Conservation (phyloP, 805 yeast genomes). For the Myxozyma sirexii region DNA sequence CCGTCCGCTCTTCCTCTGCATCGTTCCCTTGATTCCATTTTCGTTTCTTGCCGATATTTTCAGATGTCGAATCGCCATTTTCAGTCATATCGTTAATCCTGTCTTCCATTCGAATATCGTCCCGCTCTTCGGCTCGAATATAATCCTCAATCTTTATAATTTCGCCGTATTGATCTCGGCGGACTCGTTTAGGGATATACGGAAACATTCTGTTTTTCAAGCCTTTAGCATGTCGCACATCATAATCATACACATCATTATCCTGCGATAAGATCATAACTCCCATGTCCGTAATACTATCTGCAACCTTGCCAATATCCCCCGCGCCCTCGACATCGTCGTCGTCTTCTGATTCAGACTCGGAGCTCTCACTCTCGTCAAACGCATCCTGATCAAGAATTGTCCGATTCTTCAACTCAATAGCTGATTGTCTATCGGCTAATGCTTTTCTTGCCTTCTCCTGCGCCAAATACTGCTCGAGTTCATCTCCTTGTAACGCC, state of each 20-base stretch:
- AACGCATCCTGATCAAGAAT: conserved; percentile 40
- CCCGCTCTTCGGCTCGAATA: conserved; percentile 52
- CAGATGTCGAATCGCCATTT: conserved; percentile 35
- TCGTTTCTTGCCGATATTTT: conserved; percentile 44
- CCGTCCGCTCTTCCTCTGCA: conserved; percentile 31
- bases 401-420: conserved; percentile 45
- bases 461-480: conserved; percentile 38
- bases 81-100: conserved; percentile 27
- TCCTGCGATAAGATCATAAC: conserved; percentile 38
- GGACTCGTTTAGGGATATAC: conserved; percentile 54
- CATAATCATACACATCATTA: conserved; percentile 53
- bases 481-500: conserved; percentile 44
- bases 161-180: conserved; percentile 87
- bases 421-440: conserved; percentile 39
- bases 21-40: conserved; percentile 44
- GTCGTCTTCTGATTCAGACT: conserved; percentile 34
- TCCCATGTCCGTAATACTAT: conserved; percentile 34
- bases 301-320: conserved; percentile 38
- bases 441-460: conserved; percentile 36
- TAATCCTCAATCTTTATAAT: conserved; percentile 68
- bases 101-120: conserved; percentile 34
- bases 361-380: conserved; percentile 28
- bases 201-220: conserved; percentile 64
- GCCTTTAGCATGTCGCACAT: conserved; percentile 49
- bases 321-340: conserved; percentile 35